Evolutionary conservation across 1,284 basidiomycete genomes (phyloP), one percentile per base, ranked within the genome.

Genomic region (Mycosarcoma maydis): DNA sequence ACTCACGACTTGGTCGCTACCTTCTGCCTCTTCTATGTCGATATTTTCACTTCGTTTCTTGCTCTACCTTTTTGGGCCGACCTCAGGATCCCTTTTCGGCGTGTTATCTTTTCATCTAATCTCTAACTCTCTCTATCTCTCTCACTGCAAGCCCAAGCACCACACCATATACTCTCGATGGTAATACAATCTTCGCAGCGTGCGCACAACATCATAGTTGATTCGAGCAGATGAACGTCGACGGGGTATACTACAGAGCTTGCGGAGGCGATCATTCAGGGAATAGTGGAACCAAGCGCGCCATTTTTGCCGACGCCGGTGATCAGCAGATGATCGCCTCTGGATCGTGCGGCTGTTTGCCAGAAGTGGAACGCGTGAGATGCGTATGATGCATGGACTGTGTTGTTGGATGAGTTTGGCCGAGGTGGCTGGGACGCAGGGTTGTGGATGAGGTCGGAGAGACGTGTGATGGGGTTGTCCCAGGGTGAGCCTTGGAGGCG

Each of bases 261-360:
- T n/a, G n/a, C 14, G 42, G 22, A 26, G n/a, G 22, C 23, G 2
- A 9, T 17, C 9, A 33, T 7, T 36, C 19, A 65, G 16, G 55
- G 36, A 19, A 65, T 20, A 3, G 22, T 34, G 6, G 59, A 47
- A 3, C 66, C 66, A 4, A 69, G 41, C 1, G 51, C 30, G 19
- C 66, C 66, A 27, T 69, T 69, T 19, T 56, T 69, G 26, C 66
- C 66, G 13, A 69, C 47, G 24, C 56, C 67, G 14, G 40, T 32
- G 32, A 70, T 27, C n/a, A 70, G n/a, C 6, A 70, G n/a, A 37
- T 69, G 60, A 37, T 62, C 60, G 42, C 66, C 66, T 38, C 59
- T 36, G 4, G 65, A 52, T 6, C 46, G 53, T 6, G 58, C 49
- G 6, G 65, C 65, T 34, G 38, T 51, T 43, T 55, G n/a, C 52